Conservation (phyloP, 495 filamentous ascomycete genomes). For the Glonium stellatum region DNA sequence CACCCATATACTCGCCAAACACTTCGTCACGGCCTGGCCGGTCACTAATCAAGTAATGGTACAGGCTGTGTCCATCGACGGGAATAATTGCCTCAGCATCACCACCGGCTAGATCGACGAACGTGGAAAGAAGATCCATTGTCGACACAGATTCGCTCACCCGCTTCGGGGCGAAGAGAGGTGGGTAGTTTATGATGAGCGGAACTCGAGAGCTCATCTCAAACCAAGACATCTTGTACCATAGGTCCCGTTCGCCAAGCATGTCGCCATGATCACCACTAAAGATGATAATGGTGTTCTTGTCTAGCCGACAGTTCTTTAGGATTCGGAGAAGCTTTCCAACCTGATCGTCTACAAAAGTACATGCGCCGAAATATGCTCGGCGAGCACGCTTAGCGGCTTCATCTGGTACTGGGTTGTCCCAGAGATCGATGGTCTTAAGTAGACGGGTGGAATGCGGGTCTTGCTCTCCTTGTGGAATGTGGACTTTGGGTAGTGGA, state of each 20-base stretch:
- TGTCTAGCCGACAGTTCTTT: conserved; percentile 63
- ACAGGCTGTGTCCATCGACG: conserved; percentile 68
- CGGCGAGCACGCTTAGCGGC: conserved; percentile 71
- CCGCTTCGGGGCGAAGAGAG: conserved; percentile 57
- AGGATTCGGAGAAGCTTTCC: conserved; percentile 68
- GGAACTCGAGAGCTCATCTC: conserved; percentile 79
- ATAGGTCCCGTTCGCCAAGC: conserved; percentile 80
- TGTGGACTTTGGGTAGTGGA: conserved; percentile 62
- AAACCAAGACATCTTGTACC: conserved; percentile 94
- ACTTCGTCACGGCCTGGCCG: conserved; percentile 60
- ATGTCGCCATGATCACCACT: conserved; percentile 88
- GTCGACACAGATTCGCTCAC: conserved; percentile 75
- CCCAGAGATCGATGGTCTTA: conserved; percentile 73
- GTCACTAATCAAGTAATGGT: conserved; percentile 60
- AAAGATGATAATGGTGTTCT: conserved; percentile 81
- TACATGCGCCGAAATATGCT: conserved; percentile 83
- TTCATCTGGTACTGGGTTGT: conserved; percentile 67
- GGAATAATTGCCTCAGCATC: conserved; percentile 56
- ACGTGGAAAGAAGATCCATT: conserved; percentile 76
- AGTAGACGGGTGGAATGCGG: conserved; percentile 72
- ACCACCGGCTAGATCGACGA: conserved; percentile 69
- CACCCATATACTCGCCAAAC: conserved; percentile 82
- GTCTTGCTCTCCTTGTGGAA: conserved; percentile 72
- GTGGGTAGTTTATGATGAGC: conserved; percentile 66
- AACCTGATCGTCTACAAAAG: conserved; percentile 81